These are phyloP conservation scores for Fusarium aywerte DNA, from an alignment of 2,329 filamentous ascomycete species.

Conservation along the genomic window DNA sequence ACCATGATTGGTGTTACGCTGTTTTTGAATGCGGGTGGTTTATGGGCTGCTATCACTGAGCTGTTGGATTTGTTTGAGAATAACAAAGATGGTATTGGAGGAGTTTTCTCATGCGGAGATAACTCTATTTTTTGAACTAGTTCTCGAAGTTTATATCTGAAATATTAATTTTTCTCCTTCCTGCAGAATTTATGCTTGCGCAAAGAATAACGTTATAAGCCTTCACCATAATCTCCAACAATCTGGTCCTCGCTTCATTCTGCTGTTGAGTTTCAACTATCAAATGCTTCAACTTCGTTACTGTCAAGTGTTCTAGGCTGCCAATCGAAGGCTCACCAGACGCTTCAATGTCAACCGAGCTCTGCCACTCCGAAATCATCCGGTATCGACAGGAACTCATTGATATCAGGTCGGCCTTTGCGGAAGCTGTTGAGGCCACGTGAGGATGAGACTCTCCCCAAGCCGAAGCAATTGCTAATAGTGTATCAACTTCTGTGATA, in stretches of 20 bases:
- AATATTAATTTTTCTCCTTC: neutral
- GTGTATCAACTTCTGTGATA: rapidly evolving
- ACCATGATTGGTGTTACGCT: conserved; percentile 36
- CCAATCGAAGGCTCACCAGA: rapidly evolving
- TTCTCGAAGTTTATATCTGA: too few species aligned
- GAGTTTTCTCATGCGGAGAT: conserved; percentile 41
- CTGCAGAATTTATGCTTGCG: too few species aligned
- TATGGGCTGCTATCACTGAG: conserved; percentile 43
- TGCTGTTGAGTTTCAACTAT: neutral
- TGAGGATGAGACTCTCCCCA: neutral
- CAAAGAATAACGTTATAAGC: too few species aligned
- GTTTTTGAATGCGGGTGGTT: conserved; percentile 43
- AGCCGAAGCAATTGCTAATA: rapidly evolving
- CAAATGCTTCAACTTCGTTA: neutral
- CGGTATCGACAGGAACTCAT: rapidly evolving
- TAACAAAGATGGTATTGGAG: conserved; percentile 22
- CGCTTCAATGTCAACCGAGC: rapidly evolving
- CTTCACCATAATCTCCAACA: too few species aligned
- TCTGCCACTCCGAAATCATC: rapidly evolving
- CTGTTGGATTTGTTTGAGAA: conserved; percentile 35
- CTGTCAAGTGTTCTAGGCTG: rapidly evolving
- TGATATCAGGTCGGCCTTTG: neutral
- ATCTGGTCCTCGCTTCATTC: neutral
- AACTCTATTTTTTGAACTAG: conserved; percentile 34
- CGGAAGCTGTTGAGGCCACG: rapidly evolving